These are phyloP conservation scores for Boletus vinaceobasis DNA, from an alignment of 768 basidiomycete species.

Conservation along the genomic window DNA sequence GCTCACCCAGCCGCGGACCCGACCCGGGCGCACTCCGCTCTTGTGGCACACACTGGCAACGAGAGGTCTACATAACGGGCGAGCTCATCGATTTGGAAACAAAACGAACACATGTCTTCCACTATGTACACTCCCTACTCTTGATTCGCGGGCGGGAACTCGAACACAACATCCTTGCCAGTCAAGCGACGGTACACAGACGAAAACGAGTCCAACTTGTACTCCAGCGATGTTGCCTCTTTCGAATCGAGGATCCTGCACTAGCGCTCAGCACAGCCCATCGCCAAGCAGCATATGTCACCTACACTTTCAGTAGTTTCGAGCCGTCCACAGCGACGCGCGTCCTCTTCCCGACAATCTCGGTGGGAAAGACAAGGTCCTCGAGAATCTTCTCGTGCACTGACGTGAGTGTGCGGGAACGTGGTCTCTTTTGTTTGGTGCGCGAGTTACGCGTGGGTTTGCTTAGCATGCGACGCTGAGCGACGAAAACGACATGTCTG, in stretches of 20 bases:
- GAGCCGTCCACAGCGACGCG: constrained; percentile 91
- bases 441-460: constrained; percentile 94
- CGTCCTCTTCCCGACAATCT: constrained; percentile 98
- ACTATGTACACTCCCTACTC: constrained; percentile 47
- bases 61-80: constrained; percentile 30
- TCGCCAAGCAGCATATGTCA: constrained; percentile 23
- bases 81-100: constrained; percentile 35
- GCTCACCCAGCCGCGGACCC: neutral
- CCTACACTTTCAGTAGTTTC: constrained; percentile 97
- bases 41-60: constrained; percentile 15
- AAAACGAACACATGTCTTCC: constrained; percentile 30
- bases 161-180: constrained; percentile 95
- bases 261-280: constrained; percentile 15
- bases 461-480: constrained; percentile 96
- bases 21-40: constrained; percentile 15
- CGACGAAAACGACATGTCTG: constrained; percentile 98
- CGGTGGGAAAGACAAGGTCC: constrained; percentile 97
- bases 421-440: constrained; percentile 93
- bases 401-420: constrained; percentile 92
- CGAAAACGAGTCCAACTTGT: constrained; percentile 99
- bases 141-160: constrained; percentile 78
- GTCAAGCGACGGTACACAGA: constrained; percentile 94
- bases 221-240: constrained; percentile 96
- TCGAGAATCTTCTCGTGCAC: constrained; percentile 99
- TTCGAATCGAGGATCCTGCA: constrained; percentile 93